Evolutionary conservation across 73 alveolate species (phyloP).

Genomic region (Paramecium tetraurelia): DNA sequence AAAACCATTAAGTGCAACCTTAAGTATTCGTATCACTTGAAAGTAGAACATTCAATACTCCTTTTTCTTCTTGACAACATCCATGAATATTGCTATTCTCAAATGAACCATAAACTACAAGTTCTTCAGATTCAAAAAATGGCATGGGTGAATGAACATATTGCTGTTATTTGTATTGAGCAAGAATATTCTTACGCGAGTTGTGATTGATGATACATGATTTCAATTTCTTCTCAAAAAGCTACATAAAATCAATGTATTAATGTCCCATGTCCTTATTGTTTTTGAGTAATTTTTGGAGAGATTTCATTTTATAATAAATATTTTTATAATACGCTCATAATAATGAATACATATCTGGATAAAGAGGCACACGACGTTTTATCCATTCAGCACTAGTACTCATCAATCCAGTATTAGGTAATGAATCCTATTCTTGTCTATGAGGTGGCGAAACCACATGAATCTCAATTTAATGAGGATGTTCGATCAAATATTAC

Average conservation of each 20-base stretch:
- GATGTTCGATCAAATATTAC: neutral
- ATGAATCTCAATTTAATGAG: constrained; percentile 5
- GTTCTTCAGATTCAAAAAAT: neutral
- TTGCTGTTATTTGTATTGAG: neutral
- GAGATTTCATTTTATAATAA: constrained; percentile 6
- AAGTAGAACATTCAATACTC: neutral
- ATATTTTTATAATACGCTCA: constrained; percentile 10
- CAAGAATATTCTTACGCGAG: neutral
- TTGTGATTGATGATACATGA: neutral
- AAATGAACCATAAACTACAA: neutral
- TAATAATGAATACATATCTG: constrained; percentile 22
- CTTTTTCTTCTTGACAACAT: constrained; percentile 6
- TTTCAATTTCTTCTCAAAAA: constrained; percentile 34
- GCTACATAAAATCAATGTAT: constrained; percentile 35
- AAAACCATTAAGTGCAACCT: constrained; percentile 63
- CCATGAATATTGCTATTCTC: constrained; percentile 38
- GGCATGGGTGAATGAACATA: neutral
- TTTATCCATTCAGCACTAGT: neutral
- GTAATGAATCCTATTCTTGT: neutral
- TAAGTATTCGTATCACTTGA: constrained; percentile 57
- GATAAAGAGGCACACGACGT: neutral
- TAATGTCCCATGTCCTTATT: constrained; percentile 33
- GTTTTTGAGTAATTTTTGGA: neutral
- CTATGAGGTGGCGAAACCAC: neutral
- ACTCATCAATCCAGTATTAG: neutral